Evolutionary conservation across 2,329 filamentous ascomycete species (phyloP).

Genomic region (Bipolaris gigantea): DNA sequence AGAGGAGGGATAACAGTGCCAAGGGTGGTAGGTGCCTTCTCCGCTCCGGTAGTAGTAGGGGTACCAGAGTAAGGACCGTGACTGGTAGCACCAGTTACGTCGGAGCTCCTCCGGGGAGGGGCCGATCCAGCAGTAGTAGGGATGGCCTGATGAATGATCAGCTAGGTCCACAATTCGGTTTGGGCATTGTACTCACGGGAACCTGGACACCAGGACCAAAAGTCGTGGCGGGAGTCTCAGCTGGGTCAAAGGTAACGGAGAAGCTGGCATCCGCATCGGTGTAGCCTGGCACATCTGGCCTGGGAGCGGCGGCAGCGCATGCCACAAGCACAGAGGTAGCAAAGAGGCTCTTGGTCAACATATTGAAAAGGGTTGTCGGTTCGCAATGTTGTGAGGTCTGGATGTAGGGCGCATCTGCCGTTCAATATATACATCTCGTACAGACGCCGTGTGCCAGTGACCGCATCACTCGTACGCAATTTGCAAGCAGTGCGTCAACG

Average conservation of each 20-base stretch:
- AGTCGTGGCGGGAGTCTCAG: conserved; percentile 42
- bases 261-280: conserved; percentile 50
- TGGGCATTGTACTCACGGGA: conserved; percentile 35
- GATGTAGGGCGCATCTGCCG: not conserved
- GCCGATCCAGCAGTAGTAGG: conserved; percentile 39
- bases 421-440: conserved; percentile 16
- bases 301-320: conserved; percentile 42
- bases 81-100: conserved; percentile 61
- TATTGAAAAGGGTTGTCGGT: conserved; percentile 30
- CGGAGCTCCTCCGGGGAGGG: conserved; percentile 51
- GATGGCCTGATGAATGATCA: conserved; percentile 12
- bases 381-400: conserved; percentile 8
- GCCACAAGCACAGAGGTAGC: conserved; percentile 41
- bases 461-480: conserved; percentile 14
- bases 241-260: conserved; percentile 37
- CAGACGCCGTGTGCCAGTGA: conserved; percentile 6
- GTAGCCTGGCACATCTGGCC: conserved; percentile 47
- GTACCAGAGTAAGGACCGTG: conserved; percentile 71
- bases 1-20: conserved; percentile 61
- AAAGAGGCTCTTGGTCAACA: conserved; percentile 43
- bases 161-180: not conserved
- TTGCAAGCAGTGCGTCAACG: conserved; percentile 20
- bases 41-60: conserved; percentile 69
- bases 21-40: conserved; percentile 58
- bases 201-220: conserved; percentile 52